Base-by-base conservation (phyloP, 805 yeast genomes). In the Scheffersomyces stipitis region DNA sequence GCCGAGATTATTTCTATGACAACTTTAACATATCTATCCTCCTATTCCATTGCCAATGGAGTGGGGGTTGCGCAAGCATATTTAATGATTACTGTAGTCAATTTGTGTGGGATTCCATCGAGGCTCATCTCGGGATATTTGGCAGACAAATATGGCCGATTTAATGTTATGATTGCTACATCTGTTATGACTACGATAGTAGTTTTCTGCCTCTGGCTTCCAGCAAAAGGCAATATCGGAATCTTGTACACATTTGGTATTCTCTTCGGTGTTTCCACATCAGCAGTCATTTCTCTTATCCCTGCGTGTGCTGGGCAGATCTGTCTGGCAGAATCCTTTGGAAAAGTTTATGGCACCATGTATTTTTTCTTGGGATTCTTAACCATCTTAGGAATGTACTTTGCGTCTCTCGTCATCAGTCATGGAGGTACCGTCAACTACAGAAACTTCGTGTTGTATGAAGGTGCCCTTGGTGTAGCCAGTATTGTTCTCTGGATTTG, bases 251-350 rank as follows among this genome's bases (percentile, higher is more conserved):
- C 70, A 1, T 79, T 75, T 44, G 59, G 77, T 10, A 66, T 61
- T 1, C 45, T 75, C 4, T 79, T 72, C 52, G 86, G 86, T 0
- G 71, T 80, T 38, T 62, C 72, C 33, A 68, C 81, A 3, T 77
- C 83, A 3, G 71, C 83, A 0, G 73, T 78, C 3, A 60, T 80
- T 33, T 71, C 83, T 3, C 50, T 80, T 30, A 72, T 79, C 12
- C 84, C 85, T 2, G 79, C 76, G 2, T 75, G 83, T 46, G 64
- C 76, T 26, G 82, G 81, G 1, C 79, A 75, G 34, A 76, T 81
- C 24, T 76, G 83, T 13, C 70, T 73, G 35, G 70, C 75, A 1
- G 72, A 71, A 30, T 73, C 69, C 43, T 77, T 76, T 50, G 83
- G 82, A 5, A 71, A 71, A 46, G 65, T 80, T 14, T 78, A 75